Evolutionary conservation across 2,329 filamentous ascomycete genomes (phyloP).

Genomic region (Apiospora marii): DNA sequence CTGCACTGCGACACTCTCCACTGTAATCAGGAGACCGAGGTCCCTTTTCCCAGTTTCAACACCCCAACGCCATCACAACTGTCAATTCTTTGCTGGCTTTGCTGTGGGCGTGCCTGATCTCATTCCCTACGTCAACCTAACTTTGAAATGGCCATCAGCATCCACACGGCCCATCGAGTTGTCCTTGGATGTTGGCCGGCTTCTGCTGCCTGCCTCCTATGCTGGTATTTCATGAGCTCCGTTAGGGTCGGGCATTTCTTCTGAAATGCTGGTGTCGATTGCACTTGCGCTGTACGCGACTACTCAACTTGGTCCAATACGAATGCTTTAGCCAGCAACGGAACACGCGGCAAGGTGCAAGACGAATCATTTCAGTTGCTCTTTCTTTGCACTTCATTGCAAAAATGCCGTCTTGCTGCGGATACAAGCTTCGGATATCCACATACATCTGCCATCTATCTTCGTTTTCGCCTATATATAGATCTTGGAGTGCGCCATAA

Average conservation of each 20-base stretch:
- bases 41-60: conserved; percentile 5
- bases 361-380: background rate
- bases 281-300: background rate
- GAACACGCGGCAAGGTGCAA: background rate
- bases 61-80: background rate
- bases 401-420: background rate
- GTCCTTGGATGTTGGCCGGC: background rate
- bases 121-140: background rate
- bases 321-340: background rate
- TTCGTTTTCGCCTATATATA: background rate
- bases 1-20: background rate
- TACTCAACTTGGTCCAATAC: background rate
- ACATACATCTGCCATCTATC: background rate
- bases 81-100: background rate
- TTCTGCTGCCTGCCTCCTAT: background rate
- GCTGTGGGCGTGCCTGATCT: background rate
- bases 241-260: background rate
- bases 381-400: background rate
- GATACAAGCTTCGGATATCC: background rate
- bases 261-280: background rate
- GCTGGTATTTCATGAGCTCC: background rate
- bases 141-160: background rate
- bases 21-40: background rate
- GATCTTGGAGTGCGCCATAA: background rate
- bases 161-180: background rate